These are phyloP conservation scores for Plasmodium cynomolgi DNA, from an alignment of 169 alveolate genomes.

Conservation along the genomic window DNA sequence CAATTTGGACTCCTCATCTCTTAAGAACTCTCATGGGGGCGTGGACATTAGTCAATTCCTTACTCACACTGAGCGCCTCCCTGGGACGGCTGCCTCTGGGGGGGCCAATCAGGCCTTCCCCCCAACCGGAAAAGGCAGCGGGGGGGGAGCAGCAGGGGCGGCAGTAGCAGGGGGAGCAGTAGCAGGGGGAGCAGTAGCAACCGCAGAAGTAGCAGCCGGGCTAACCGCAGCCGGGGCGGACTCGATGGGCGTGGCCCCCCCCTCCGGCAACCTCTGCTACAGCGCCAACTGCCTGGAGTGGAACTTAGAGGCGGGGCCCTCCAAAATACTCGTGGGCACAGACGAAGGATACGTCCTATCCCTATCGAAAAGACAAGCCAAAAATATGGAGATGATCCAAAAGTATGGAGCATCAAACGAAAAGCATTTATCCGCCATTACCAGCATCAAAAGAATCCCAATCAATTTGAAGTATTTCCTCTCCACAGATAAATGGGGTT, in stretches of 20 bases:
- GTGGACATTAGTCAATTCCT: not conserved
- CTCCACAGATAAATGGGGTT: slow-evolving; percentile 74
- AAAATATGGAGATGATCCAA: slow-evolving; percentile 59
- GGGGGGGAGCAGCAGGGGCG: not conserved
- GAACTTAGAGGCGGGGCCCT: slow-evolving; percentile 73
- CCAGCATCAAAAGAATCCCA: slow-evolving; percentile 65
- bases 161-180: too few species aligned
- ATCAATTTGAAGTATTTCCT: slow-evolving; percentile 57
- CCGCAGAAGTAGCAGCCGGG: not conserved
- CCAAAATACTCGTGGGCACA: slow-evolving; percentile 65
- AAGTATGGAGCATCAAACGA: slow-evolving; percentile 69
- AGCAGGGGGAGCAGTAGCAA: not conserved
- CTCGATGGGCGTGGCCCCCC: too few species aligned
- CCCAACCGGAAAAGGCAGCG: not conserved
- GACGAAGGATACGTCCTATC: slow-evolving; percentile 72
- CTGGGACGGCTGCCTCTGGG: not conserved
- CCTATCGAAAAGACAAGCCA: slow-evolving; percentile 58
- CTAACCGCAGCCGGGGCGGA: too few species aligned
- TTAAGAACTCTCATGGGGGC: not conserved
- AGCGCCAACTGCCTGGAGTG: slow-evolving; percentile 70
- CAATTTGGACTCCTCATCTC: not conserved
- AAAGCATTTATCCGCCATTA: slow-evolving; percentile 45
- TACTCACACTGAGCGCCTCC: not conserved
- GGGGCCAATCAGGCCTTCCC: not conserved
- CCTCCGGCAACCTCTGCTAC: not conserved